Percentiles rank a stretch among this genome's conserved stretches.
These are phyloP conservation scores for Bretziella fagacearum DNA, from an alignment of 2,329 filamentous ascomycete species.

Conservation along the genomic window DNA sequence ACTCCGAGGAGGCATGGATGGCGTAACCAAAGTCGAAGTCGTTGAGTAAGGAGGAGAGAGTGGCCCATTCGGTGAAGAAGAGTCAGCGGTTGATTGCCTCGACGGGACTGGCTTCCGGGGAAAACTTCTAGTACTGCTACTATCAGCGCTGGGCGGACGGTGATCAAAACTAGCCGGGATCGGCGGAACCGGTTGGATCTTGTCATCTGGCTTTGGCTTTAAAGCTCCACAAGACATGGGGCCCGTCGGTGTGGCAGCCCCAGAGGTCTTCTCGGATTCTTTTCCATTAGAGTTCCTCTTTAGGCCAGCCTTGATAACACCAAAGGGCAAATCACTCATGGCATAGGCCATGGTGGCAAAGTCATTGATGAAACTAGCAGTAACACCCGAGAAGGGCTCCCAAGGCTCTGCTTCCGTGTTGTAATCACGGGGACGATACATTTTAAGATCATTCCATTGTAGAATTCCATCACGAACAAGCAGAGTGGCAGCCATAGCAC, in stretches of 20 bases:
- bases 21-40: not conserved
- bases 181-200: not conserved
- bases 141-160: not conserved
- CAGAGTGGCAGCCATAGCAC: slow-evolving; percentile 53
- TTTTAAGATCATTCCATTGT: slow-evolving; percentile 52
- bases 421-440: slow-evolving; percentile 47
- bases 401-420: slow-evolving; percentile 61
- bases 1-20: not conserved
- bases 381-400: slow-evolving; percentile 63
- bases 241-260: not conserved
- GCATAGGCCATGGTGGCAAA: slow-evolving; percentile 66
- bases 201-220: not conserved
- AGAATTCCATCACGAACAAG: slow-evolving; percentile 48
- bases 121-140: not conserved
- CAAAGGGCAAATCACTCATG: slow-evolving; percentile 53
- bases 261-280: not conserved
- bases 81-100: not conserved
- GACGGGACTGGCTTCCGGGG: not conserved
- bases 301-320: slow-evolving; percentile 7
- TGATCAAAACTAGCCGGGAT: not conserved
- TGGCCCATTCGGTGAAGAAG: not conserved
- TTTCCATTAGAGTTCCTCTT: not conserved
- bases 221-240: not conserved
- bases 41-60: not conserved
- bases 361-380: slow-evolving; percentile 67